A percentile compares a stretch with the other conserved stretches of the same genome.
Evolutionary conservation across 2,329 filamentous ascomycete genomes (phyloP).

Genomic region (Pseudofabraea citricarpa): DNA sequence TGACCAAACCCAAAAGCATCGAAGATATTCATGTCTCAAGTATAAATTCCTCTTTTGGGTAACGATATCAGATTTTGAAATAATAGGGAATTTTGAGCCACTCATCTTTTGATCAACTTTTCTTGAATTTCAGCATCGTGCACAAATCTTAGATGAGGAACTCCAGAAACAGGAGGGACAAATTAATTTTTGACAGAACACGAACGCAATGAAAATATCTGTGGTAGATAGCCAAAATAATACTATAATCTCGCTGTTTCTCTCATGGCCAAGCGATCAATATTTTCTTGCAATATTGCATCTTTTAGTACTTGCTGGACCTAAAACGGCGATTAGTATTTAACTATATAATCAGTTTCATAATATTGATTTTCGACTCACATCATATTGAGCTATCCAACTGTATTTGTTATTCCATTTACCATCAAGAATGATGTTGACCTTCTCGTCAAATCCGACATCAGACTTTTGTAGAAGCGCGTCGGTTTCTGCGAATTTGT

Average conservation of each 20-base stretch:
- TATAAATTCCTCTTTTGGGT: too few species aligned
- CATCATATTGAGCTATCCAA: conserved; percentile 1
- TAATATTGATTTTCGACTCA: neutral
- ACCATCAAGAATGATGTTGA: neutral
- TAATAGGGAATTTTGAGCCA: too few species aligned
- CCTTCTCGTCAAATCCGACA: conserved; percentile 1
- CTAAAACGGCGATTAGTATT: neutral
- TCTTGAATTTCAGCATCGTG: too few species aligned
- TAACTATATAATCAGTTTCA: neutral
- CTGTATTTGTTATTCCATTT: conserved; percentile 1
- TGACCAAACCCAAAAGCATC: too few species aligned
- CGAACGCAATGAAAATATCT: too few species aligned
- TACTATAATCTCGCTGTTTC: neutral
- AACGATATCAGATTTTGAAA: too few species aligned
- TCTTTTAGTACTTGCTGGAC: neutral
- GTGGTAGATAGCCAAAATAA: too few species aligned
- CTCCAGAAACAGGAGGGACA: too few species aligned
- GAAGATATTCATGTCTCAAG: too few species aligned
- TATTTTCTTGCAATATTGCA: neutral
- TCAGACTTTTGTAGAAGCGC: neutral
- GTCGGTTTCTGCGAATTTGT: neutral
- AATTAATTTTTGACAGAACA: too few species aligned
- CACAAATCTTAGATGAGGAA: too few species aligned
- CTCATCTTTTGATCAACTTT: too few species aligned
- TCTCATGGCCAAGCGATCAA: neutral